Conservation (phyloP, 495 filamentous ascomycete species). For the Chaetomidium leptoderma region DNA sequence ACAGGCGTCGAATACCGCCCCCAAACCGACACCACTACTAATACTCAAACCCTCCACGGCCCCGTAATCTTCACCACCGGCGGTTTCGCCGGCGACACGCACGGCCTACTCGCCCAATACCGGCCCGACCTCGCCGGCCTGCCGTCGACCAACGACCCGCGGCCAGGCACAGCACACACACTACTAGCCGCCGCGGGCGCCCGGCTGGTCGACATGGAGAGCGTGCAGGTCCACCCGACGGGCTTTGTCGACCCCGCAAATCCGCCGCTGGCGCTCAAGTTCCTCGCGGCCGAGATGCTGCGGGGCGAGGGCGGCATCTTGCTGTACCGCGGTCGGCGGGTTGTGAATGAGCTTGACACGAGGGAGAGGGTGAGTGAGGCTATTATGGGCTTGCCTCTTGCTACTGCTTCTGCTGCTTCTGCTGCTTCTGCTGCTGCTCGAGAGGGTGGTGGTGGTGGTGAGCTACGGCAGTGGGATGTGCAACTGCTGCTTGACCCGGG, state of each 20-base stretch:
- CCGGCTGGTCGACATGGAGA: slow-evolving; percentile 54
- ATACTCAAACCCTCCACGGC: slow-evolving; percentile 35
- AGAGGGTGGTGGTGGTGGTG: too few relatives aligned
- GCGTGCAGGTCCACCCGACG: slow-evolving; percentile 61
- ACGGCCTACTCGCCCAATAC: slow-evolving; percentile 49
- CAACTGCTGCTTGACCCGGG: slow-evolving; percentile 56
- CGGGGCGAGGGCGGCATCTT: slow-evolving; percentile 57
- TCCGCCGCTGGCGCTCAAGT: slow-evolving; percentile 42
- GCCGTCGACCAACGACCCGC: slow-evolving; percentile 57
- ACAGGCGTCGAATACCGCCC: slow-evolving; percentile 38
- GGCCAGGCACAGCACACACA: slow-evolving; percentile 46
- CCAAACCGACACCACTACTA: background rate
- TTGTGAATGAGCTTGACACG: slow-evolving; percentile 56
- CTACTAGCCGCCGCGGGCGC: slow-evolving; percentile 48
- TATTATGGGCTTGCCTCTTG: slow-evolving; percentile 39
- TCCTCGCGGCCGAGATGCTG: slow-evolving; percentile 58
- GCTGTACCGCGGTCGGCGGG: slow-evolving; percentile 43
- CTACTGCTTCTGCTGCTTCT: too few relatives aligned
- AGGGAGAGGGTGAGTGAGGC: slow-evolving; percentile 49
- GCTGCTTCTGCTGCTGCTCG: too few relatives aligned
- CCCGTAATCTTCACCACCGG: slow-evolving; percentile 55
- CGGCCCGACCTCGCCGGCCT: slow-evolving; percentile 53
- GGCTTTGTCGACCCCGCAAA: slow-evolving; percentile 64
- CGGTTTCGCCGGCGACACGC: slow-evolving; percentile 56
- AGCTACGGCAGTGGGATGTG: slow-evolving; percentile 50